phyloP scores from a whole-genome alignment of 805 yeast species.

The Pichia kluyveri region DNA sequence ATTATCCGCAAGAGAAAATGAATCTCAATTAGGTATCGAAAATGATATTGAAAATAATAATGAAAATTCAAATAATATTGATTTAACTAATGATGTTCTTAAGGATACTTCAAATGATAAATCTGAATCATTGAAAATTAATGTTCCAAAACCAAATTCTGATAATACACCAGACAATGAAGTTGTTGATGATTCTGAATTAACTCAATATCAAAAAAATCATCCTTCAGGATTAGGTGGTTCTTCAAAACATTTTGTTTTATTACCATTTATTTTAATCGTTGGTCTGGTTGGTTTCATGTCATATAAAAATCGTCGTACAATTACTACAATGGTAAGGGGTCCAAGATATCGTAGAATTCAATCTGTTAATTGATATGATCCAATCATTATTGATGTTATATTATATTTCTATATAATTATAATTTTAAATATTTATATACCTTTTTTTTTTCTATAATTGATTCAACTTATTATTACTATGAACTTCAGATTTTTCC shows the following conservation, averaged over 20 bases:
- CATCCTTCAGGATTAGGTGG: slow-evolving; percentile 1
- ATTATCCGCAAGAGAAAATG: slow-evolving; percentile 1
- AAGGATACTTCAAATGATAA: not conserved
- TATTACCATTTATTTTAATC: slow-evolving; percentile 12
- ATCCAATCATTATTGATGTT: too few species aligned
- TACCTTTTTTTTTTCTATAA: not conserved
- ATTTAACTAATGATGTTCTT: not conserved
- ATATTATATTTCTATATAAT: not conserved
- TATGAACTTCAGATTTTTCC: not conserved
- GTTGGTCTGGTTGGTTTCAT: slow-evolving; percentile 7
- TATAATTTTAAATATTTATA: too few species aligned
- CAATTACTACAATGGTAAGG: slow-evolving; percentile 14
- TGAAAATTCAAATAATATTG: not conserved
- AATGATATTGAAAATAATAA: not conserved
- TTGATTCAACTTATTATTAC: not conserved
- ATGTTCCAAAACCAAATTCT: not conserved
- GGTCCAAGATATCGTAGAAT: slow-evolving; percentile 26
- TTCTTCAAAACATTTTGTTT: slow-evolving; percentile 6
- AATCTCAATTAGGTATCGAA: not conserved
- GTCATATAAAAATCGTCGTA: slow-evolving; percentile 13
- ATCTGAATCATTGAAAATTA: not conserved
- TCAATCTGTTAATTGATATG: not conserved
- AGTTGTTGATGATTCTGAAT: too few species aligned
- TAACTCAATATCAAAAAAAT: too few species aligned
- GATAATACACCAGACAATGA: not conserved